Conservation (phyloP, 2,329 filamentous ascomycete species). For the Diaporthe aspalathi region DNA sequence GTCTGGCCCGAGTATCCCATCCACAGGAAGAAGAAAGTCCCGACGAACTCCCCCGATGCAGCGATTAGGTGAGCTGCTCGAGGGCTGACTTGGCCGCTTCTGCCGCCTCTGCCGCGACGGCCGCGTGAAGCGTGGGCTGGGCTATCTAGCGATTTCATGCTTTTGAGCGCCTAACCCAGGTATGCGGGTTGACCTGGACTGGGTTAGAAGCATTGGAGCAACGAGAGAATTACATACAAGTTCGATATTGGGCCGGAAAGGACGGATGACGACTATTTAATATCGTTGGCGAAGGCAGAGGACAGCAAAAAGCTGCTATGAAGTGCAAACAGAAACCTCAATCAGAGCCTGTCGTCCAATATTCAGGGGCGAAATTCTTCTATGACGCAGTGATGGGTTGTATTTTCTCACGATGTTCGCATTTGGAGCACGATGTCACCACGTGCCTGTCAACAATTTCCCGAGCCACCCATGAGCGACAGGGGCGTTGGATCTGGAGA, state of each 20-base stretch:
- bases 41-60: slow-evolving; percentile 53
- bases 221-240: no score
- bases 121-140: no score
- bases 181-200: neutral
- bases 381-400: neutral
- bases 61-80: slow-evolving; percentile 29
- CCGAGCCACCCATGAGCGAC: neutral
- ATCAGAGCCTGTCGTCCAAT: neutral
- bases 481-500: no score
- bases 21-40: slow-evolving; percentile 57
- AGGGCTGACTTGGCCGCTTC: slow-evolving; percentile 18
- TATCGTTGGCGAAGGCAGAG: no score
- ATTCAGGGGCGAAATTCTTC: neutral
- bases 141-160: neutral
- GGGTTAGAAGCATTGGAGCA: no score
- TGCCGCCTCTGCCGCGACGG: neutral
- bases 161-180: neutral
- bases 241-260: neutral
- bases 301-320: neutral
- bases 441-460: slow-evolving; percentile 9
- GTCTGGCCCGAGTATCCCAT: slow-evolving; percentile 52
- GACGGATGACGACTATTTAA: neutral
- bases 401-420: neutral
- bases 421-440: slow-evolving; percentile 5
- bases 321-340: neutral